Evolutionary conservation across 257 asterid genomes (phyloP).

Genomic region (Ocimum tenuiflorum): DNA sequence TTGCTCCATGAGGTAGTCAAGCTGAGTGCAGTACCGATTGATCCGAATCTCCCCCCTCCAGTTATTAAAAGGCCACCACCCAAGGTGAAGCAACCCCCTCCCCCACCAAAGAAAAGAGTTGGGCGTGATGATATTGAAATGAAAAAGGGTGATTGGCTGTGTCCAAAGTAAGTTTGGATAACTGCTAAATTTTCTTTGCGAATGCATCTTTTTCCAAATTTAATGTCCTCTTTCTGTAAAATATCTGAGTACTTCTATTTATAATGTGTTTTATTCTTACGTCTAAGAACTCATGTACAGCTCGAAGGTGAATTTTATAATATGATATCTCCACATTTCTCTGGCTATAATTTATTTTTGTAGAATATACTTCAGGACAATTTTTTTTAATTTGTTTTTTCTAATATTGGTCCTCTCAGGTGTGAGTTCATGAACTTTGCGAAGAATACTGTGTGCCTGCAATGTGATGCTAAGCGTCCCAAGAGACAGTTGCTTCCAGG

Average conservation of each 20-base stretch:
- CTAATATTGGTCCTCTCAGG: constrained; percentile 40
- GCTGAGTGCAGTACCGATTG: constrained; percentile 91
- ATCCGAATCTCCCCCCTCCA: constrained; percentile 93
- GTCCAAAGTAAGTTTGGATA: constrained; percentile 61
- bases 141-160: constrained; percentile 99
- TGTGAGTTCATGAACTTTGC: constrained; percentile 97
- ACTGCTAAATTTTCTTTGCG: constrained; percentile 16
- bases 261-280: neutral
- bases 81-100: constrained; percentile 91
- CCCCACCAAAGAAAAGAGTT: constrained; percentile 72
- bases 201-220: neutral
- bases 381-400: neutral
- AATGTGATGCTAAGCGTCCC: constrained; percentile 96
- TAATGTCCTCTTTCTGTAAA: neutral
- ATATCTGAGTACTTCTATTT: neutral
- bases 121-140: constrained; percentile 89
- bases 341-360: constrained; percentile 1
- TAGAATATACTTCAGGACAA: neutral
- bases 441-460: constrained; percentile 80
- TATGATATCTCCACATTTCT: neutral
- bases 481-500: constrained; percentile 97
- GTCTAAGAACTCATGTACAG: neutral
- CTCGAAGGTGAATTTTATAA: neutral
- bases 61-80: constrained; percentile 75
- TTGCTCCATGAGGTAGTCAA: constrained; percentile 82